Base-by-base conservation (phyloP, 768 basidiomycete genomes). In the Zangia roseola region DNA sequence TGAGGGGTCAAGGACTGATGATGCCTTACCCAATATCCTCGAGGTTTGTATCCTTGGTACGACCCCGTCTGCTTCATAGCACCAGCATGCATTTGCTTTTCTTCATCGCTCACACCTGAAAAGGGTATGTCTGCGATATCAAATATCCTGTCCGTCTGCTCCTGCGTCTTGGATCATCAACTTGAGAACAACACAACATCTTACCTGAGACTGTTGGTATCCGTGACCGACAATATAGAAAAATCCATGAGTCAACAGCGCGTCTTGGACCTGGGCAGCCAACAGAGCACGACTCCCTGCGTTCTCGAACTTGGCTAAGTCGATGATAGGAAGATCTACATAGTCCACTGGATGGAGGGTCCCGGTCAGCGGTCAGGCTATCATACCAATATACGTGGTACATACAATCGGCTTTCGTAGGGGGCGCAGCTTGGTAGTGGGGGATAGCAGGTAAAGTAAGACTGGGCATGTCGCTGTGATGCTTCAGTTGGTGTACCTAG, bases 241-340 rank as follows among this genome's bases (percentile, higher is more conserved):
- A 55, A 77, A 77, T 6, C 76, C 73, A 39, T 68, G 64, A 7
- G 62, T 69, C 41, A 66, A 63, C 68, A 82, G 72, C 2, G 81
- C 80, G 40, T 77, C 69, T 19, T 64, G 67, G 5, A 78, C 69
- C 53, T 77, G 69, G 6, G 56, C 43, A 0, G 73, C 72, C 1
- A 83, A 61, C 23, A 56, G 56, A 0, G 57, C 52, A 10, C 74
- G 71, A 5, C 68, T 74, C 48, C 76, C 71, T 0, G 59, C 53
- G 10, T 69, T 77, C 1, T 51, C 43, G 1, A 68, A 70, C 41
- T 69, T 65, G 10, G 79, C 68, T 14, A 84, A 56, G 53, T 83
- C 81, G 43, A 83, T 73, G 43, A 77, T 68, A 1, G 78, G 69
- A 13, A 84, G 71, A 34, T 81, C 76, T 3, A 77, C 82, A 58